These are phyloP conservation scores for Brachypodium distachyon DNA, from an alignment of 202 grass and related monocot species.

Conservation along the genomic window DNA sequence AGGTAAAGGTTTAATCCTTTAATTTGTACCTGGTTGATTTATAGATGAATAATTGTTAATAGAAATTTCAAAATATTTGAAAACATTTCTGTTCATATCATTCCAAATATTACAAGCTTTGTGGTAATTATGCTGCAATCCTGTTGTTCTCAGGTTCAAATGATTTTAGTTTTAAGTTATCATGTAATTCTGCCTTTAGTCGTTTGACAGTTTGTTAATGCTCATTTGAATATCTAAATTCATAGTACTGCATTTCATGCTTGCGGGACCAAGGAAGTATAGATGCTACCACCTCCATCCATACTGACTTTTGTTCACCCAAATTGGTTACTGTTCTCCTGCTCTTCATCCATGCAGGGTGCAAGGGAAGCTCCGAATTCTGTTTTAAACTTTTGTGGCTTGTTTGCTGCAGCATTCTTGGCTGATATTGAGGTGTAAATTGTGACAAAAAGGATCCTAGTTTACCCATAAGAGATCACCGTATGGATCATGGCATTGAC, in stretches of 20 bases:
- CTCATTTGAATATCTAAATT: background rate
- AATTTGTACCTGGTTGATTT: background rate
- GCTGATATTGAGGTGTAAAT: background rate
- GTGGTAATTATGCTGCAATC: background rate
- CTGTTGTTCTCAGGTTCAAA: background rate
- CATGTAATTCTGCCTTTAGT: background rate
- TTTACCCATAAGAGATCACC: too few relatives aligned
- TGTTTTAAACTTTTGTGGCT: background rate
- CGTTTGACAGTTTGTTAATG: background rate
- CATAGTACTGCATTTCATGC: background rate
- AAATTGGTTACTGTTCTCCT: background rate
- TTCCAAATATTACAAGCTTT: background rate
- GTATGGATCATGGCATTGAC: too few relatives aligned
- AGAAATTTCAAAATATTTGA: background rate
- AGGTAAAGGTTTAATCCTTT: background rate
- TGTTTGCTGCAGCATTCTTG: background rate
- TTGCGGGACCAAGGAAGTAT: background rate
- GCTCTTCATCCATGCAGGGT: background rate
- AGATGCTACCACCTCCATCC: too few relatives aligned
- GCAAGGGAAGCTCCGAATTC: background rate
- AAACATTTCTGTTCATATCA: background rate
- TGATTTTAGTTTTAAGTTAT: background rate
- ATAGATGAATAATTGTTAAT: background rate
- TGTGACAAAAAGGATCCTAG: too few relatives aligned
- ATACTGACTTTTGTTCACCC: background rate